These are phyloP conservation scores for Fusarium phyllophilum DNA, from an alignment of 2,329 filamentous ascomycete genomes.

Conservation along the genomic window DNA sequence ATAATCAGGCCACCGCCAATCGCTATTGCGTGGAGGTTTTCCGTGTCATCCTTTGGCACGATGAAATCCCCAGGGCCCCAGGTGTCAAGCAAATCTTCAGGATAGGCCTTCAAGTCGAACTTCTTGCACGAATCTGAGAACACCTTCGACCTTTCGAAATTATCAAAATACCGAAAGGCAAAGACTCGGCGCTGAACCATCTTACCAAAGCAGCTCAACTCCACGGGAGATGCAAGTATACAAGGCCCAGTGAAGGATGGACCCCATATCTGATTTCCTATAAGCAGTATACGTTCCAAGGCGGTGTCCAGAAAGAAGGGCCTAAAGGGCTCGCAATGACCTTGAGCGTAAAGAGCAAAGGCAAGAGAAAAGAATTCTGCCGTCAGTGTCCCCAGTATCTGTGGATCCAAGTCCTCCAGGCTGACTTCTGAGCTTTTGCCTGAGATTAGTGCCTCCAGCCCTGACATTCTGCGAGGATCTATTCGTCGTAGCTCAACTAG, in stretches of 20 bases:
- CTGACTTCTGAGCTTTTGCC: fast-evolving
- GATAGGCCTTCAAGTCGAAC: fast-evolving
- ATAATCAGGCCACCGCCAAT: neutral
- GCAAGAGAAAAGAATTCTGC: fast-evolving
- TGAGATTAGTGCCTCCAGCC: fast-evolving
- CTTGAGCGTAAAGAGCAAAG: neutral
- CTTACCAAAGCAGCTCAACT: neutral
- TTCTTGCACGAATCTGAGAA: fast-evolving
- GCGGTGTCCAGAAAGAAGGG: fast-evolving
- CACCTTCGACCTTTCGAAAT: fast-evolving
- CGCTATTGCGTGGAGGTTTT: fast-evolving
- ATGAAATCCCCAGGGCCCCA: neutral
- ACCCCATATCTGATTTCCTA: neutral
- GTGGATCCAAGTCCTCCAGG: fast-evolving
- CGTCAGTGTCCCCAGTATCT: fast-evolving
- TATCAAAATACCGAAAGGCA: fast-evolving
- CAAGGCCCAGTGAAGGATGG: fast-evolving
- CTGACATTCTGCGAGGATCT: fast-evolving
- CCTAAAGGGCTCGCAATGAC: neutral
- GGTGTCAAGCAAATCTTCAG: fast-evolving
- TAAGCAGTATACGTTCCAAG: fast-evolving
- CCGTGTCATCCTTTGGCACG: fast-evolving
- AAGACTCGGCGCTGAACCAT: neutral
- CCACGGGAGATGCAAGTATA: fast-evolving
- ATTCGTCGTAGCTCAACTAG: fast-evolving